phyloP scores from a whole-genome alignment of 805 yeast genomes.

The Metschnikowia proteae region DNA sequence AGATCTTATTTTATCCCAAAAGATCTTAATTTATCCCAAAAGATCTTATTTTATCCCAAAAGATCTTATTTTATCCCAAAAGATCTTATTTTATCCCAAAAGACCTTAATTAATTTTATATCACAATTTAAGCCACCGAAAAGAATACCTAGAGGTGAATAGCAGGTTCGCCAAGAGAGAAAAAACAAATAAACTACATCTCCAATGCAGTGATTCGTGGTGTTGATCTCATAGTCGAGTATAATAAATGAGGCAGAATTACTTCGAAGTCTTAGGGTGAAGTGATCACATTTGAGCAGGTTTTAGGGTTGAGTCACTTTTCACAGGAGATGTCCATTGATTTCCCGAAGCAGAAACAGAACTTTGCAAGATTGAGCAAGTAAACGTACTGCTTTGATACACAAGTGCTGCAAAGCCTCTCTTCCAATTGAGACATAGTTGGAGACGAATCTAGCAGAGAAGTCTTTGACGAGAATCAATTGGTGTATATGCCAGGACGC shows the following conservation, averaged over 20 bases:
- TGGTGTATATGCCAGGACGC: conserved; percentile 66
- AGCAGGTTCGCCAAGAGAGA: too few species aligned
- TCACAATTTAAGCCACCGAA: too few species aligned
- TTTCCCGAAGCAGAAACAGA: conserved; percentile 32
- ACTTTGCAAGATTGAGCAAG: conserved; percentile 39
- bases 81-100: too few species aligned
- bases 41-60: too few species aligned
- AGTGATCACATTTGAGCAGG: conserved; percentile 47
- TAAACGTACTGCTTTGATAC: conserved; percentile 68
- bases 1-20: too few species aligned
- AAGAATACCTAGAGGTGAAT: too few species aligned
- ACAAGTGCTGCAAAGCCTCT: conserved; percentile 84
- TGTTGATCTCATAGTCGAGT: conserved; percentile 70
- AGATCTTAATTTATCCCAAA: too few species aligned
- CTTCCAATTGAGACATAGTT: conserved; percentile 59
- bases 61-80: too few species aligned
- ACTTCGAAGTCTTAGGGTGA: conserved; percentile 72
- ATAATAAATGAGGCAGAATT: conserved; percentile 65
- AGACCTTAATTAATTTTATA: too few species aligned
- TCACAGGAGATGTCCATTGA: conserved; percentile 37
- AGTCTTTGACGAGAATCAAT: conserved; percentile 73
- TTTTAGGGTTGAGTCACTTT: conserved; percentile 44
- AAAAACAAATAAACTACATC: conserved; percentile 45
- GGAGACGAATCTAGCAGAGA: conserved; percentile 64
- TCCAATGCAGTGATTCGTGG: conserved; percentile 71